A percentile compares a stretch with the other conserved stretches of the same genome.
Evolutionary conservation across 768 basidiomycete genomes (phyloP).

Genomic region (Lepiota brunneoincarnata): DNA sequence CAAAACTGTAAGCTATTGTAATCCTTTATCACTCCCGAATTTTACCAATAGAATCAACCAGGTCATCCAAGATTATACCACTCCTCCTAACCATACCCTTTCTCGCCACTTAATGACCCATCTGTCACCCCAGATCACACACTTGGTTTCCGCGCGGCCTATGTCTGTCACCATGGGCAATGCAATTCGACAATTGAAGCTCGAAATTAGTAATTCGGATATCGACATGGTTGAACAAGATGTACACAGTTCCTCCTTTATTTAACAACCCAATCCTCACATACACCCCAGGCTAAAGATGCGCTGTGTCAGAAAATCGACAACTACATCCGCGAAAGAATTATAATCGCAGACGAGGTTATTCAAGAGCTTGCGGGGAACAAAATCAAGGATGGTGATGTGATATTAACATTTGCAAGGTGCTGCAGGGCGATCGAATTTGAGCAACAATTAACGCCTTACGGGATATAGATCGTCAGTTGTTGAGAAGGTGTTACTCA

Average conservation of each 20-base stretch:
- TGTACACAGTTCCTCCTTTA: conserved; percentile 38
- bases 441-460: background rate
- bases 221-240: conserved; percentile 95
- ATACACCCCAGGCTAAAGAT: conserved; percentile 72
- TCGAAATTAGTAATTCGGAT: conserved; percentile 90
- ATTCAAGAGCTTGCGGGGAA: conserved; percentile 86
- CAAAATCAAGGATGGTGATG: conserved; percentile 94
- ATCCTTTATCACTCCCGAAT: conserved; percentile 12
- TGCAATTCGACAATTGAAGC: conserved; percentile 89
- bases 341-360: conserved; percentile 89
- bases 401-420: conserved; percentile 92
- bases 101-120: conserved; percentile 90
- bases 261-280: conserved; percentile 6
- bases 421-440: conserved; percentile 26
- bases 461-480: conserved; percentile 73
- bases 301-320: conserved; percentile 82
- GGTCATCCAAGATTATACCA: conserved; percentile 90
- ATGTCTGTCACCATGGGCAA: conserved; percentile 96
- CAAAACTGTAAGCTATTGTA: conserved; percentile 65
- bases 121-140: conserved; percentile 89
- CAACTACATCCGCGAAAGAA: conserved; percentile 90
- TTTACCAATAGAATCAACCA: conserved; percentile 25
- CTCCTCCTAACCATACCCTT: conserved; percentile 82
- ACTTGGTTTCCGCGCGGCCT: conserved; percentile 83
- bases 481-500: conserved; percentile 84